These are phyloP conservation scores for Blastobotrys raffinosifermentans DNA, from an alignment of 1,139 yeast species.

Conservation along the genomic window DNA sequence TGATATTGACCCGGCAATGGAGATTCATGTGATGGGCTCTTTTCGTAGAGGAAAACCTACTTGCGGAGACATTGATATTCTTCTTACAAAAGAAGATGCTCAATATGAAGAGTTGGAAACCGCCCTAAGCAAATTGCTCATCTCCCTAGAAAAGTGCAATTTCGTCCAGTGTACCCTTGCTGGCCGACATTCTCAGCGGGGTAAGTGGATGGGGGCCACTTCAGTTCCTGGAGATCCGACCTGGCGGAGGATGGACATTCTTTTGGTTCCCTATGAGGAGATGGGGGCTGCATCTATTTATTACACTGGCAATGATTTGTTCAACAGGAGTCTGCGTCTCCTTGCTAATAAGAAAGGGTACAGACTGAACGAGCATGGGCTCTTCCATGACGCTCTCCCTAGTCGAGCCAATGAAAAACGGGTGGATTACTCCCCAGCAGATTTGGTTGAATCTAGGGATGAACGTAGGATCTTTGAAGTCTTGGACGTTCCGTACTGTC, in stretches of 20 bases:
- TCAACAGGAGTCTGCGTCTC: slow-evolving; percentile 47
- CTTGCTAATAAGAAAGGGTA: slow-evolving; percentile 43
- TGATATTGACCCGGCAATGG: slow-evolving; percentile 37
- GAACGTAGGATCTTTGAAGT: slow-evolving; percentile 46
- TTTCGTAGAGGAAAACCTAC: slow-evolving; percentile 44
- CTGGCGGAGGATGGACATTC: slow-evolving; percentile 54
- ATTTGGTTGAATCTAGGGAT: slow-evolving; percentile 41
- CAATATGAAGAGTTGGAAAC: slow-evolving; percentile 25
- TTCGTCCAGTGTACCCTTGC: slow-evolving; percentile 34
- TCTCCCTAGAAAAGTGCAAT: slow-evolving; percentile 25
- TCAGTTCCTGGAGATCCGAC: slow-evolving; percentile 21
- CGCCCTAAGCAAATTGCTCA: slow-evolving; percentile 31
- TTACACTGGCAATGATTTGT: slow-evolving; percentile 53
- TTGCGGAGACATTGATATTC: slow-evolving; percentile 57
- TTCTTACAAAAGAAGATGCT: slow-evolving; percentile 38
- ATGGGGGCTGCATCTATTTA: slow-evolving; percentile 51
- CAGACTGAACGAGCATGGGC: slow-evolving; percentile 46
- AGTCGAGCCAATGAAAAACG: slow-evolving; percentile 13
- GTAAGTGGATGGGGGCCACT: slow-evolving; percentile 36
- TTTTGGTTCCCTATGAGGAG: slow-evolving; percentile 45
- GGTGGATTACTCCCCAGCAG: slow-evolving; percentile 11
- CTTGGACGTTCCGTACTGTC: slow-evolving; percentile 42
- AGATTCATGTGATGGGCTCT: slow-evolving; percentile 48
- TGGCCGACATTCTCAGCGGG: slow-evolving; percentile 14
- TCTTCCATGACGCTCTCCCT: slow-evolving; percentile 28